Percentiles rank a stretch among this genome's conserved stretches.
These are phyloP conservation scores for Cylindrotheca closterium DNA, from an alignment of 108 stramenopile species.

Conservation along the genomic window DNA sequence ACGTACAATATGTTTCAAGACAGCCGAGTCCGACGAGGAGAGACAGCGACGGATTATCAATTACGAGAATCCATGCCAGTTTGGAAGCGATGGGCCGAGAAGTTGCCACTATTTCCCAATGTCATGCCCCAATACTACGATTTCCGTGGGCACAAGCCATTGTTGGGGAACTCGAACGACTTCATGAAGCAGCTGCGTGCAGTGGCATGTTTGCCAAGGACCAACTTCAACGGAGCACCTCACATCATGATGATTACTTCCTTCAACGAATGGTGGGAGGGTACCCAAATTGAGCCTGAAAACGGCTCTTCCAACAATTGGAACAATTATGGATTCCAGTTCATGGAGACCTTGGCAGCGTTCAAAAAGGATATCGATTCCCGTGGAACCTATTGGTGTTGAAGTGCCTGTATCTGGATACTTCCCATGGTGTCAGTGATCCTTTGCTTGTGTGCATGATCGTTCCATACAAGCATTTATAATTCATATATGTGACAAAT, in stretches of 20 bases:
- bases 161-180: constrained; percentile 7
- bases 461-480: too few species aligned
- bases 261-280: constrained; percentile 42
- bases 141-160: constrained; percentile 22
- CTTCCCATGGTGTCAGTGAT: too few species aligned
- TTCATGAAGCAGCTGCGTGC: constrained; percentile 20
- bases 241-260: constrained; percentile 27
- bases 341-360: constrained; percentile 16
- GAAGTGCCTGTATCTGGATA: too few species aligned
- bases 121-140: constrained; percentile 30
- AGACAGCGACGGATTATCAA: constrained; percentile 28
- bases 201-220: constrained; percentile 26
- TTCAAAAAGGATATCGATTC: constrained; percentile 23
- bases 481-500: too few species aligned
- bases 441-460: too few species aligned
- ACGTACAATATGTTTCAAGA: constrained; percentile 33
- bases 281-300: constrained; percentile 26
- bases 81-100: constrained; percentile 23
- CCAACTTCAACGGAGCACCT: constrained; percentile 15
- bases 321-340: constrained; percentile 18
- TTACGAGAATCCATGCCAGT: constrained; percentile 25
- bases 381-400: constrained; percentile 7
- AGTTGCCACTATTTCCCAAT: constrained; percentile 32
- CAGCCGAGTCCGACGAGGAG: constrained; percentile 1
- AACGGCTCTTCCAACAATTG: not conserved